Evolutionary conservation across 768 basidiomycete species (phyloP), one percentile per base, ranked within the genome.

Genomic region (Boletus sp.): DNA sequence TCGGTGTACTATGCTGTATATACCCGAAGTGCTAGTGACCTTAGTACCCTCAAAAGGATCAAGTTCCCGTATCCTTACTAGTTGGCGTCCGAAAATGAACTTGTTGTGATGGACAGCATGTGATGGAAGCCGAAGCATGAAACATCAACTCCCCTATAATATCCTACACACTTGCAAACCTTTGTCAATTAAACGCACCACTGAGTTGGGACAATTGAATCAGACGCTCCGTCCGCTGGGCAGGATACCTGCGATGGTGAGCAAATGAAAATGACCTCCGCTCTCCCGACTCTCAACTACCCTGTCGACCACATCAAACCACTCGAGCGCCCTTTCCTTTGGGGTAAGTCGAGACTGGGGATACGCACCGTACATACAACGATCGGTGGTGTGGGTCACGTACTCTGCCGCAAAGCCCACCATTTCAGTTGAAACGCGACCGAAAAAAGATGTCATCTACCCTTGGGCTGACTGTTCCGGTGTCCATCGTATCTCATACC

Each of bases 311-410:
- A 69, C 71, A 45, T 77, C 66, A 3, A 88, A 69, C 85, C 86
- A 90, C 4, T 62, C 68, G 35, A 77, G 75, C 0, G 86, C 83
- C n/a, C 80, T 62, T 2, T 66, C 64, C 15, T 72, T 66, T 90
- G 80, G 10, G 75, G 62, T 1, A 70, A 53, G 13, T 71, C 68
- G 40, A 90, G 67, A n/a, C 62, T 65, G 4, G 84, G 79, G 3
- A 76, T 58, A 17, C 83, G 77, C 25, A 88, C 67, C 5, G 81
- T 75, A 82, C 88, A 90, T 8, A 90, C 71, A 54, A 8, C 84
- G 74, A 61, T 92, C 88, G 1, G 79, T 79, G 1, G 74, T 85
- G 62, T 90, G 88, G 0, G 87, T 88, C 8, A 90, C 83, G 57
- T 83, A 83, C 2, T 85, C 86, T 88, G 44, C 19, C 7, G 17